Evolutionary conservation across 2,329 filamentous ascomycete species (phyloP), one percentile per base, ranked within the genome.

Genomic region (Cadophora sp.): DNA sequence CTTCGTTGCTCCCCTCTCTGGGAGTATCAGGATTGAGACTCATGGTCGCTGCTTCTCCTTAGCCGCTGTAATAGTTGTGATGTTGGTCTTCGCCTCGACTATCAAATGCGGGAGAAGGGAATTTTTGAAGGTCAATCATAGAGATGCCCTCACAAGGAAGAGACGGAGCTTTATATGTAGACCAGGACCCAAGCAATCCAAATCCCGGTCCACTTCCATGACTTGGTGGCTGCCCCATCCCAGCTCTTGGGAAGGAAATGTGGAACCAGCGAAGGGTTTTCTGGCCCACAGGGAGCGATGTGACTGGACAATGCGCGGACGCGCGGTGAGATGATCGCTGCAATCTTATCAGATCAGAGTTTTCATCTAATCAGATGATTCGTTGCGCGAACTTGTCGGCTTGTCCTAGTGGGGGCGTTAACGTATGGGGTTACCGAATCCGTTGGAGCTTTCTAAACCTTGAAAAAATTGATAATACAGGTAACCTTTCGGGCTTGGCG

Each of bases 351-450:
- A 59, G 56, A 59, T 59, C 56, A 59, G 34, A 59, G 31, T 59
- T 58, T 59, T 37, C 56, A 59, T 59, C 56, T 59, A 59, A 59
- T 59, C 56, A 59, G 56, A 59, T 59, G 56, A 59, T 59, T 59
- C 56, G 56, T 22, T 22, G 56, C 34, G 31, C 56, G n/a, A n/a
- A 40, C 22, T 40, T 26, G 56, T 43, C 22, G 56, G 31, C 31
- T 59, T 59, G 31, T 43, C 40, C n/a, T 26, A 8, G n/a, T 4
- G 4, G 9, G 53, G 55, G 55, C 7, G 5, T 37, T 40, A 58
- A 26, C 34, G 31, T 37, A 24, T 40, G 56, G 31, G 56, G 56
- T 43, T 43, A 59, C 34, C 31, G 34, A 12, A 40, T 59, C 56
- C 31, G 56, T 26, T 24, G 19, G n/a, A 37, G 19, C 55, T 58